These are phyloP conservation scores for Daldinia decipiens DNA, from an alignment of 495 filamentous ascomycete genomes.

Conservation along the genomic window DNA sequence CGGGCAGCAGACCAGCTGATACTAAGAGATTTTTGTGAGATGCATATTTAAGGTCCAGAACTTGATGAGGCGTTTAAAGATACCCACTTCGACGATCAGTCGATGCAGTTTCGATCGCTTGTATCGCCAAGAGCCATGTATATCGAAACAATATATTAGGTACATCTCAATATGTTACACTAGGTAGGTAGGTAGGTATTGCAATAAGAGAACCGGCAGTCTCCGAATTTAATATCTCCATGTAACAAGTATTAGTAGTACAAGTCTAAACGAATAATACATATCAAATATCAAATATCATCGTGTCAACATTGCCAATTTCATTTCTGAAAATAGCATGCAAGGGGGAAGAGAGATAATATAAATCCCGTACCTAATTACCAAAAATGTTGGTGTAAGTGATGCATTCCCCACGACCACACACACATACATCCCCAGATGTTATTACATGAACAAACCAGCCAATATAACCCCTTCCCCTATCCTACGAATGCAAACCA, in stretches of 20 bases:
- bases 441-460: not conserved
- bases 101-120: not conserved
- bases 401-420: not conserved
- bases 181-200: not conserved
- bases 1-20: not conserved
- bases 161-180: too few species aligned
- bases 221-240: not conserved
- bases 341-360: not conserved
- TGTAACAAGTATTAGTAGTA: not conserved
- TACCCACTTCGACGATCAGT: not conserved
- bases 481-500: not conserved
- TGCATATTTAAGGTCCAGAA: not conserved
- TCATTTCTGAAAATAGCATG: not conserved
- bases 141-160: not conserved
- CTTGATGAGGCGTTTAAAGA: not conserved
- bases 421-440: not conserved
- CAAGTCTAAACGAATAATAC: not conserved
- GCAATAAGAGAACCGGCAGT: not conserved
- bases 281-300: not conserved
- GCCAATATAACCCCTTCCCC: not conserved
- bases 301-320: not conserved
- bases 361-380: not conserved
- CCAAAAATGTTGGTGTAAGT: not conserved
- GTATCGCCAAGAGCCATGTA: not conserved
- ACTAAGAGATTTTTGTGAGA: not conserved